A percentile compares a stretch with the other conserved stretches of the same genome.
Conservation (phyloP, 2,329 filamentous ascomycete species). For the Lomentospora prolificans region DNA sequence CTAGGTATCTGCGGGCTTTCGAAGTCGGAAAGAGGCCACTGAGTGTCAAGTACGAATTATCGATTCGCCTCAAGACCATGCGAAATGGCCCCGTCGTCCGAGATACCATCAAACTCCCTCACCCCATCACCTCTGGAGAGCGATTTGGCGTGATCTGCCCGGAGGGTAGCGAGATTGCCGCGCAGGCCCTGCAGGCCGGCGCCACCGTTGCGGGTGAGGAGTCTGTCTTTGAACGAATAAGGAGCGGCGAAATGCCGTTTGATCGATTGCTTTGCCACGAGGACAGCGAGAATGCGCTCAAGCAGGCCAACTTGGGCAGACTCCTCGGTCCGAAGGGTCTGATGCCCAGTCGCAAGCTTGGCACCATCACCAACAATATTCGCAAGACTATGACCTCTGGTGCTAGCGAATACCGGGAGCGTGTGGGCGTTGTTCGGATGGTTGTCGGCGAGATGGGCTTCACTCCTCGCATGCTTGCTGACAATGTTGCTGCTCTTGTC, state of each 20-base stretch:
- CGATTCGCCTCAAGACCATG: slow-evolving; percentile 70
- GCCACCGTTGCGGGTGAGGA: slow-evolving; percentile 80
- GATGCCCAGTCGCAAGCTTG: slow-evolving; percentile 84
- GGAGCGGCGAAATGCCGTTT: slow-evolving; percentile 68
- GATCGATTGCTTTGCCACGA: slow-evolving; percentile 82
- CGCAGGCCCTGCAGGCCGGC: slow-evolving; percentile 66
- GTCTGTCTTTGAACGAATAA: slow-evolving; percentile 69
- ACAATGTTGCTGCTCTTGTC: slow-evolving; percentile 74
- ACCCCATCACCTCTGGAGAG: slow-evolving; percentile 80
- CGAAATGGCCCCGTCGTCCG: slow-evolving; percentile 83
- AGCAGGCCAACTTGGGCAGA: slow-evolving; percentile 69
- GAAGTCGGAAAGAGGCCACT: slow-evolving; percentile 76
- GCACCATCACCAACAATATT: slow-evolving; percentile 80
- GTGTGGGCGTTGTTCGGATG: slow-evolving; percentile 73
- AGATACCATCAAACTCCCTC: slow-evolving; percentile 78
- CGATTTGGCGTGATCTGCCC: slow-evolving; percentile 85
- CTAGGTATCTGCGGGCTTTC: slow-evolving; percentile 58
- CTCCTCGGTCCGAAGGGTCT: slow-evolving; percentile 80
- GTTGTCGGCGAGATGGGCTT: slow-evolving; percentile 87
- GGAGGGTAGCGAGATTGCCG: slow-evolving; percentile 64
- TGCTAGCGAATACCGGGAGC: slow-evolving; percentile 78
- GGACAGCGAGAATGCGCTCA: slow-evolving; percentile 66
- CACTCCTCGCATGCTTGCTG: slow-evolving; percentile 74
- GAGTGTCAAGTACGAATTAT: slow-evolving; percentile 77
- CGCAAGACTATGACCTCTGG: slow-evolving; percentile 66